Base-by-base conservation (phyloP, 768 basidiomycete species). In the Hebeloma cylindrosporum region DNA sequence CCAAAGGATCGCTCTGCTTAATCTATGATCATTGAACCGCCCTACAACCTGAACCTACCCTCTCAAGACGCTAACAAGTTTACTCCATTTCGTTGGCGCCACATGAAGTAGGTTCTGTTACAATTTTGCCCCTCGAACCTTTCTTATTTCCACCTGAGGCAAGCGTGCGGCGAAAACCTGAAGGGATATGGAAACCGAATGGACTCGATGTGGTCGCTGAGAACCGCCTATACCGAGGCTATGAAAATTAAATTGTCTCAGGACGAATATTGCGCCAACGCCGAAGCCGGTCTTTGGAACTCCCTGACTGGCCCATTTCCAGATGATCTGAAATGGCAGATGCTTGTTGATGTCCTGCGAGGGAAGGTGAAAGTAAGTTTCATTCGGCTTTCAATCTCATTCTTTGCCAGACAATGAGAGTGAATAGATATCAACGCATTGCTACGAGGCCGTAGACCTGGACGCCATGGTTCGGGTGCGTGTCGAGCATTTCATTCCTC, bases 21-120 rank as follows among this genome's bases (percentile, higher is more conserved):
- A 3, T 86, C 88, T 5, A 91, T 92, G 87, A 60, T 93, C 8
- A 70, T 96, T 27, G 93, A 96, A 34, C 87, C 91, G 29, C 91
- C 90, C 1, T 78, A 79, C 58, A 71, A 68, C 10, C 69, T 93
- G 51, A 65, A 78, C 40, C 29, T 43, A 16, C 32, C 53, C 42
- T 14, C 21, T 29, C 80, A 60, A 37, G 80, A 59, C 7, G 56
- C 60, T 1, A 68, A 74, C 41, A 51, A 60, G 39, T 57, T 67
- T 11, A 47, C 65, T 11, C 71, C 80, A 25, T 66, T 75, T 17
- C 77, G 79, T 30, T 92, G 88, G 88, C 69, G 92, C 38, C 82
- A 93, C 58, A 78, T 94, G 75, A 89, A 90, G 84, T 86, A 58
- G 54, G 72, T 57, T 16, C 10, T 11, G 20, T 4, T 5, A 6